Evolutionary conservation across 1,284 basidiomycete species (phyloP).

Genomic region (Coriolopsis trogii): DNA sequence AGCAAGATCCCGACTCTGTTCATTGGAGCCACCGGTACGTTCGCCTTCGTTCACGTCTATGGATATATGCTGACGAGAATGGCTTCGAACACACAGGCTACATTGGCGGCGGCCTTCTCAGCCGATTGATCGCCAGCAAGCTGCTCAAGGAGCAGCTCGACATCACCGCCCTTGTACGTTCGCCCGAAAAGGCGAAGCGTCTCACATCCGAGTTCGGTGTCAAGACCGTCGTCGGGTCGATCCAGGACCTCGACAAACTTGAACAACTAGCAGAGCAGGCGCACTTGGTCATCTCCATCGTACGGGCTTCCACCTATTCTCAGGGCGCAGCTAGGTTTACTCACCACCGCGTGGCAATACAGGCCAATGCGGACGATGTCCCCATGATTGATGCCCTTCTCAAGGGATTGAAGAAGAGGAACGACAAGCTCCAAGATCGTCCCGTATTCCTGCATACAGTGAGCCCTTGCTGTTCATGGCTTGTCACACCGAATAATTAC

Average conservation of each 20-base stretch:
- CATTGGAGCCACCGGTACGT: constrained; percentile 17
- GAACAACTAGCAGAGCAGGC: constrained; percentile 17
- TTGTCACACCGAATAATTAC: neutral
- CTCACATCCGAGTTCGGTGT: constrained; percentile 23
- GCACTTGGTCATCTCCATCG: constrained; percentile 27
- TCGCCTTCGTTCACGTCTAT: neutral
- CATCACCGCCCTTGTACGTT: constrained; percentile 23
- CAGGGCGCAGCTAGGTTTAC: too few relatives aligned
- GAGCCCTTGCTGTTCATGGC: constrained; percentile 13
- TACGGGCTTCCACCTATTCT: constrained; percentile 4
- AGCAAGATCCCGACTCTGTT: constrained; percentile 7
- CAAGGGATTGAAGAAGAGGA: constrained; percentile 44
- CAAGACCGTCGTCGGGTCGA: constrained; percentile 27
- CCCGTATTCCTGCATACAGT: constrained; percentile 56
- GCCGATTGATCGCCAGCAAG: constrained; percentile 17
- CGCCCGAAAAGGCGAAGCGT: constrained; percentile 24
- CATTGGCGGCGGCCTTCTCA: constrained; percentile 24
- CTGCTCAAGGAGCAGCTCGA: constrained; percentile 6
- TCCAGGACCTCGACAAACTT: constrained; percentile 20
- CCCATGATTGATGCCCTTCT: constrained; percentile 43
- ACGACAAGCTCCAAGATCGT: constrained; percentile 40
- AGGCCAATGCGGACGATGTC: constrained; percentile 47
- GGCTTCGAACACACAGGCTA: constrained; percentile 18
- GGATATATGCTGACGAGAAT: too few relatives aligned
- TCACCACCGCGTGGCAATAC: neutral